Percentiles rank a stretch among this genome's conserved stretches.
These are phyloP conservation scores for Carex pumila DNA, from an alignment of 176 grass and related monocot species.

Conservation along the genomic window DNA sequence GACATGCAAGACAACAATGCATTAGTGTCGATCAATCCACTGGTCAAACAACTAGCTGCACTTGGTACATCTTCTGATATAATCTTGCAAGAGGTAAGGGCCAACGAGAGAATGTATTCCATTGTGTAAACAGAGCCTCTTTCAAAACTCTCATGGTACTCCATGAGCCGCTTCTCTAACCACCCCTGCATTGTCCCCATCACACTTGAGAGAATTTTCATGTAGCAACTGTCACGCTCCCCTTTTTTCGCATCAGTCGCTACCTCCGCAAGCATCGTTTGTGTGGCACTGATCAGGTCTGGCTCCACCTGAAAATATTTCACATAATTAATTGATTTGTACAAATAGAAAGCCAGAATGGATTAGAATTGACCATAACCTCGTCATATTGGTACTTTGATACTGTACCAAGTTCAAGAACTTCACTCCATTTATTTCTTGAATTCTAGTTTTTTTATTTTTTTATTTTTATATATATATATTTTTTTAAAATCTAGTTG, in stretches of 20 bases:
- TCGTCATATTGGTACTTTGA: no score
- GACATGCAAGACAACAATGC: slow-evolving; percentile 18
- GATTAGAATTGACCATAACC: no score
- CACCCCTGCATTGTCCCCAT: slow-evolving; percentile 71
- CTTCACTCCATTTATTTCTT: not conserved
- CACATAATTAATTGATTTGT: not conserved
- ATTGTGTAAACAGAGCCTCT: slow-evolving; percentile 30
- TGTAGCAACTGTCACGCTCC: slow-evolving; percentile 44
- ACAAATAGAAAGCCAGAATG: no score
- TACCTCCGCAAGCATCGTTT: slow-evolving; percentile 63
- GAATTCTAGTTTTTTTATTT: not conserved
- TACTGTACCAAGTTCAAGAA: not conserved
- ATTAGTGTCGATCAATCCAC: slow-evolving; percentile 20
- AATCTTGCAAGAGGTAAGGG: slow-evolving; percentile 47
- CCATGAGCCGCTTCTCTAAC: slow-evolving; percentile 70
- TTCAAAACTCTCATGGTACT: slow-evolving; percentile 67
- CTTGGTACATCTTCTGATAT: slow-evolving; percentile 32
- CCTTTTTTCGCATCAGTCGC: slow-evolving; percentile 49
- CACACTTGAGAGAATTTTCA: slow-evolving; percentile 44
- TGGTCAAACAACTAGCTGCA: not conserved
- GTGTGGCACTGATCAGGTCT: slow-evolving; percentile 51
- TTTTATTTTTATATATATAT: no score
- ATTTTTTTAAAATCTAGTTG: not conserved
- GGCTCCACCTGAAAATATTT: slow-evolving; percentile 32
- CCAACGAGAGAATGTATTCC: slow-evolving; percentile 61